Percentiles rank a stretch among this genome's conserved stretches.
Evolutionary conservation across 306 rosid genomes (phyloP).

Genomic region (Vicia villosa): DNA sequence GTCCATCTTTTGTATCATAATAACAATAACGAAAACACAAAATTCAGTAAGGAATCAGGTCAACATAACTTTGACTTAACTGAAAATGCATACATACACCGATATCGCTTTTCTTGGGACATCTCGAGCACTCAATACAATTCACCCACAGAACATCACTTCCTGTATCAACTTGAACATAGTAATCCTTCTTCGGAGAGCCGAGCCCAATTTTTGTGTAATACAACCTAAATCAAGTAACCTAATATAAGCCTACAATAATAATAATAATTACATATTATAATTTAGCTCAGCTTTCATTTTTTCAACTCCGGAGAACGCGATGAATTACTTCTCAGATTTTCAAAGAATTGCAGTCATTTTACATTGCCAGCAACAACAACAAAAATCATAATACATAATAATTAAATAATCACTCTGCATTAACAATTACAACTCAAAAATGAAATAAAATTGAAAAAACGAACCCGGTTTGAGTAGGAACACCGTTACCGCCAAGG

Average conservation of each 20-base stretch:
- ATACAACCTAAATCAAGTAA: conserved; percentile 64
- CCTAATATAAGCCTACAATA: conserved; percentile 10
- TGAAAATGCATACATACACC: conserved; percentile 62
- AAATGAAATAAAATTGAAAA: too few species aligned
- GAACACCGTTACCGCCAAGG: conserved; percentile 85
- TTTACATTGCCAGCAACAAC: neutral
- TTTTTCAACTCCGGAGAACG: neutral
- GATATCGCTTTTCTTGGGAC: conserved; percentile 71
- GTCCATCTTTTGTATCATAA: conserved; percentile 60
- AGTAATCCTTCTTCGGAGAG: conserved; percentile 78
- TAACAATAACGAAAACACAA: conserved; percentile 21
- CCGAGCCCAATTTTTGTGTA: conserved; percentile 82
- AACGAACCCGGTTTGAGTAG: conserved; percentile 68
- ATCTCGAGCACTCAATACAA: conserved; percentile 66
- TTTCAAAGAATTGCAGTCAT: neutral
- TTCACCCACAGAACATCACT: conserved; percentile 96
- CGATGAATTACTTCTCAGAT: neutral
- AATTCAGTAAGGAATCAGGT: neutral
- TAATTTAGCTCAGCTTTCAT: neutral
- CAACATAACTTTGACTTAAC: conserved; percentile 20
- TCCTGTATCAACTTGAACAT: conserved; percentile 96
- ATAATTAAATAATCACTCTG: neutral
- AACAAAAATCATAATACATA: neutral
- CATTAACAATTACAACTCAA: too few species aligned
- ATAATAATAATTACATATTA: neutral